Percentiles rank a stretch among this genome's conserved stretches.
phyloP scores from a whole-genome alignment of 441 rosid species.

The Rhodomyrtus psidioides region DNA sequence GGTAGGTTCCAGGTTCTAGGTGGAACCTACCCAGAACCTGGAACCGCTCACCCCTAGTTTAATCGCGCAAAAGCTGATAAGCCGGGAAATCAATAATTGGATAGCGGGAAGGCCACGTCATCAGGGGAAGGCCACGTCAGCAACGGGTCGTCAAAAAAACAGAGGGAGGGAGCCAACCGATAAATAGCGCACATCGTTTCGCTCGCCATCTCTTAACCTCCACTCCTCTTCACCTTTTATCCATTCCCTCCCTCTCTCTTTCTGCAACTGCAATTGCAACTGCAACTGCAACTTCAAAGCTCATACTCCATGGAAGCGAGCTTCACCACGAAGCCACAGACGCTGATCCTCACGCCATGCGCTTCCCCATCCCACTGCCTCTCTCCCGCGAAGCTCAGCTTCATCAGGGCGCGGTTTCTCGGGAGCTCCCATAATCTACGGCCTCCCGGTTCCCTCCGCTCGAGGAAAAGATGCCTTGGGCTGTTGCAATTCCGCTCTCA shows the following conservation, averaged over 20 bases:
- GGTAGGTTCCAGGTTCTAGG: no score
- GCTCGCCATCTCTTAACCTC: background rate
- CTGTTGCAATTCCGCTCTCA: slow-evolving; percentile 20
- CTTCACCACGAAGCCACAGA: slow-evolving; percentile 22
- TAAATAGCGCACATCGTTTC: background rate
- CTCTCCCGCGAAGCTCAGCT: slow-evolving; percentile 22
- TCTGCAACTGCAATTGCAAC: background rate
- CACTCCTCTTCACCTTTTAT: background rate
- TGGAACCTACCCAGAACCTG: no score
- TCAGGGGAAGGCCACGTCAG: background rate
- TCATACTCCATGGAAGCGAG: slow-evolving; percentile 23
- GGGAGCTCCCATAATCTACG: slow-evolving; percentile 38
- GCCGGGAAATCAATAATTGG: background rate
- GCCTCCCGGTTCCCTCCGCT: slow-evolving; percentile 31
- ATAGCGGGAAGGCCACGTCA: background rate
- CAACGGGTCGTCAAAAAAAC: background rate
- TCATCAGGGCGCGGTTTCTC: slow-evolving; percentile 36
- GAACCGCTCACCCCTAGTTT: no score
- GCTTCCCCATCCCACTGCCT: slow-evolving; percentile 12
- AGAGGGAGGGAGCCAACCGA: background rate
- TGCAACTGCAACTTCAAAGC: background rate
- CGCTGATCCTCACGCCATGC: slow-evolving; percentile 29
- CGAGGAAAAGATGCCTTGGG: slow-evolving; percentile 14
- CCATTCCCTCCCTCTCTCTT: background rate
- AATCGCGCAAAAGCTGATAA: background rate